These are phyloP conservation scores for Termitomyces sp. DNA, from an alignment of 768 basidiomycete species.

Conservation along the genomic window DNA sequence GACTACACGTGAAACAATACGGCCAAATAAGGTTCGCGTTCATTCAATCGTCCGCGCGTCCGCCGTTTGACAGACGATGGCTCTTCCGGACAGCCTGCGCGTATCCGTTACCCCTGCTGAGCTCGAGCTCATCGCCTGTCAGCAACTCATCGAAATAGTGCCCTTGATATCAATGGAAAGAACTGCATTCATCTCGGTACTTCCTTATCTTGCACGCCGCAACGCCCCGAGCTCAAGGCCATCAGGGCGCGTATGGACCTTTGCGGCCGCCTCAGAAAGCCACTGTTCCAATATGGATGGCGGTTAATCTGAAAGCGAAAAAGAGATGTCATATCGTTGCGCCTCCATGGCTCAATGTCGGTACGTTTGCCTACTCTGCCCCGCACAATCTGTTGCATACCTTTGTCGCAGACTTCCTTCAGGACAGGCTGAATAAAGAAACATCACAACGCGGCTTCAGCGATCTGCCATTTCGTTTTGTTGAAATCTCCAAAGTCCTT, in stretches of 20 bases:
- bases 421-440: constrained; percentile 70
- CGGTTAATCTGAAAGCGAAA: constrained; percentile 88
- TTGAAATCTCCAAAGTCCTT: constrained; percentile 87
- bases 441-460: constrained; percentile 72
- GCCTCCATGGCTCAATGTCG: constrained; percentile 84
- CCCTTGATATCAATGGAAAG: constrained; percentile 88
- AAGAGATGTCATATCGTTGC: constrained; percentile 91
- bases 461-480: constrained; percentile 78
- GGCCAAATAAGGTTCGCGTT: background rate
- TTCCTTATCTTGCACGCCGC: constrained; percentile 12
- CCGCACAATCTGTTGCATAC: background rate
- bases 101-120: constrained; percentile 77
- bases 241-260: constrained; percentile 89
- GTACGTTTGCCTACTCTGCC: constrained; percentile 38
- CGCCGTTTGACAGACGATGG: constrained; percentile 53
- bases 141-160: constrained; percentile 80
- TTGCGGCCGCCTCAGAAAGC: constrained; percentile 83
- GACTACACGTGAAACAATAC: constrained; percentile 2
- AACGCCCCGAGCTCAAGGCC: constrained; percentile 15
- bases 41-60: background rate
- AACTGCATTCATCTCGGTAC: constrained; percentile 88
- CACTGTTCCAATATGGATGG: constrained; percentile 94
- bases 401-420: constrained; percentile 62
- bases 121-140: constrained; percentile 83
- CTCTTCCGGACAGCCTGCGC: constrained; percentile 68